Percentiles rank a stretch among this genome's conserved stretches.
These are phyloP conservation scores for Pythium phragmitis DNA, from an alignment of 352 stramenopile species.

Conservation along the genomic window DNA sequence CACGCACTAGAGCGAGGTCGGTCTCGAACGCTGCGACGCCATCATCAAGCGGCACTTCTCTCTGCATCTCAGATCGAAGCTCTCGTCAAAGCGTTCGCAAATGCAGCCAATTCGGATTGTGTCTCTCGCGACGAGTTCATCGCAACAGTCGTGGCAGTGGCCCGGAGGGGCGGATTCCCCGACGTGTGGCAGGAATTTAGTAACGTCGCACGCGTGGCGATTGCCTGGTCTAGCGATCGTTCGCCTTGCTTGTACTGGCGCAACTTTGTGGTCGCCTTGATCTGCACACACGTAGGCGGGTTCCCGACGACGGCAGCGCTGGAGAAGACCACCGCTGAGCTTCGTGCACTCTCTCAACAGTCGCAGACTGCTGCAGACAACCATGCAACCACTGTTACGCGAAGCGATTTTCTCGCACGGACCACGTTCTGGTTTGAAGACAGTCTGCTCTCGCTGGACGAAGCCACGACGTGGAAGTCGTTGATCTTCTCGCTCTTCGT, in stretches of 20 bases:
- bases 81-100: neutral
- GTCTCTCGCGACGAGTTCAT: slow-evolving; percentile 35
- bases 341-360: neutral
- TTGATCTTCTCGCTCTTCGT: slow-evolving; percentile 44
- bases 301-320: slow-evolving; percentile 32
- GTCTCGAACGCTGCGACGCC: neutral
- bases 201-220: slow-evolving; percentile 36
- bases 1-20: neutral
- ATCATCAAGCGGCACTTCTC: slow-evolving; percentile 7
- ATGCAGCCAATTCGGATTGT: neutral
- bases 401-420: slow-evolving; percentile 27
- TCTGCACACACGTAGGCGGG: slow-evolving; percentile 37
- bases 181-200: slow-evolving; percentile 34
- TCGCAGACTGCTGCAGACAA: neutral
- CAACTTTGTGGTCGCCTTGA: slow-evolving; percentile 38
- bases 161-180: slow-evolving; percentile 36
- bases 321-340: neutral
- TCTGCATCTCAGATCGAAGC: slow-evolving; percentile 3
- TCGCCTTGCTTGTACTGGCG: slow-evolving; percentile 33
- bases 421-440: slow-evolving; percentile 50
- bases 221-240: slow-evolving; percentile 13
- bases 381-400: neutral
- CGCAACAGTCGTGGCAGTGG: slow-evolving; percentile 33
- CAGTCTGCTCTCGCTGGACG: neutral
- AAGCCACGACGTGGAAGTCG: slow-evolving; percentile 21